Base-by-base conservation (phyloP, 148 eudicot species). In the Spergularia bocconei region DNA sequence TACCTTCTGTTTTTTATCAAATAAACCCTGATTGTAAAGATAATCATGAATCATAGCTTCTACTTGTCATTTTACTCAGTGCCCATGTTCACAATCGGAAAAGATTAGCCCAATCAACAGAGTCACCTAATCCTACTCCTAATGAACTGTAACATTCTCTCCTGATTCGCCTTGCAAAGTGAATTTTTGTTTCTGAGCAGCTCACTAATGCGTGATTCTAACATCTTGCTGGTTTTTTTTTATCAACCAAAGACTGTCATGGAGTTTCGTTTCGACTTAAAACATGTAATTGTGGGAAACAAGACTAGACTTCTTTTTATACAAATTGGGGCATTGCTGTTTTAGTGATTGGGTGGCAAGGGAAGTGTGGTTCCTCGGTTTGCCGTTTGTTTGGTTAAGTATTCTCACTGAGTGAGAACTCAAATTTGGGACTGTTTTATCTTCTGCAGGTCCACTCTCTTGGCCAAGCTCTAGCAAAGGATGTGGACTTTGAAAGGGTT, bases 391-490 rank as follows among this genome's bases (percentile, higher is more conserved):
- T 25, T 19, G 10, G 57, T 47, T 71, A 58, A 60, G 50, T 38
- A 39, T 70, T 29, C 44, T 47, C 29, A 10, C 29, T 63, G 67
- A 53, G 57, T 63, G n/a, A 29, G 38, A 36, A 51, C 17, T 59
- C 19, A 77, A 51, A 20, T 52, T 33, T 47, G 65, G 33, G 39
- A 44, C 36, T 36, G 65, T 12, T 56, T 73, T 38, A 55, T 73
- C 9, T 2, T 60, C 20, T 52, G 67, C 74, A 94, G 99, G 99
- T 96, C 78, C 99, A 96, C 80, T 92, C 99, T 39, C 86, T 98
- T 70, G 99, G 99, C 48, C 91, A 96, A 82, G 91, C 99, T n/a
- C 91, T 96, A 38, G 99, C 87, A 55, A 96, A 96, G 85, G 98
- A 96, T 73, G 99, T 96, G 54, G 99, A 96, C 79, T 92, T 92